phyloP scores from a whole-genome alignment of 2,329 filamentous ascomycete species.

The Venturiaceae sp. region DNA sequence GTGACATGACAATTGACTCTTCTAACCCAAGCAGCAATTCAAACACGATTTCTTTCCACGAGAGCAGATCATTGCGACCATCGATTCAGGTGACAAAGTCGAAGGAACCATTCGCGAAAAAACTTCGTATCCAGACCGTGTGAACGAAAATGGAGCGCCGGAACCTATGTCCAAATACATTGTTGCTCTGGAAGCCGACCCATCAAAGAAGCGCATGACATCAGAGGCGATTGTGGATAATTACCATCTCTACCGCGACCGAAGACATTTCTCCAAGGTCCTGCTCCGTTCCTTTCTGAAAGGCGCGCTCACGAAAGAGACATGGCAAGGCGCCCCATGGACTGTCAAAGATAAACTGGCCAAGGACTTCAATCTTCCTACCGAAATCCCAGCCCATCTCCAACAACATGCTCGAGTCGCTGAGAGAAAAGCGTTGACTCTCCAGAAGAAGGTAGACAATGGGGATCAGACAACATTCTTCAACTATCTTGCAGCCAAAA shows the following conservation, averaged over 20 bases:
- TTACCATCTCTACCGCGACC: slow-evolving; percentile 73
- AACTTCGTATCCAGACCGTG: slow-evolving; percentile 56
- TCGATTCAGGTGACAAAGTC: slow-evolving; percentile 58
- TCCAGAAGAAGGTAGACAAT: slow-evolving; percentile 44
- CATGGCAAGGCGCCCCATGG: slow-evolving; percentile 96
- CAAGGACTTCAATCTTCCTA: slow-evolving; percentile 73
- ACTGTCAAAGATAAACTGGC: slow-evolving; percentile 83
- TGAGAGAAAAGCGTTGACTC: slow-evolving; percentile 53
- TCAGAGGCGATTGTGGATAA: slow-evolving; percentile 21
- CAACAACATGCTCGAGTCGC: slow-evolving; percentile 66
- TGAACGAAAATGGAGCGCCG: slow-evolving; percentile 56
- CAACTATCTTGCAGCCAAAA: slow-evolving; percentile 38
- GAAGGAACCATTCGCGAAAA: slow-evolving; percentile 78
- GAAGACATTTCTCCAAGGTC: slow-evolving; percentile 88
- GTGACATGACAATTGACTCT: neutral
- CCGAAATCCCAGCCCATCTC: slow-evolving; percentile 73
- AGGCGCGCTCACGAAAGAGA: slow-evolving; percentile 81
- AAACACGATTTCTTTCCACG: slow-evolving; percentile 87
- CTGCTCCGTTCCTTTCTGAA: slow-evolving; percentile 92
- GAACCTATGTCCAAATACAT: slow-evolving; percentile 69
- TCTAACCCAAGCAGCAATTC: slow-evolving; percentile 47
- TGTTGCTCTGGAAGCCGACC: slow-evolving; percentile 42
- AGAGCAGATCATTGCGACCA: slow-evolving; percentile 67
- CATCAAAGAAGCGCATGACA: neutral
- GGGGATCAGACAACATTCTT: slow-evolving; percentile 33